These are phyloP conservation scores for Wickerhamiella occidentalis DNA, from an alignment of 805 yeast species.

Conservation along the genomic window DNA sequence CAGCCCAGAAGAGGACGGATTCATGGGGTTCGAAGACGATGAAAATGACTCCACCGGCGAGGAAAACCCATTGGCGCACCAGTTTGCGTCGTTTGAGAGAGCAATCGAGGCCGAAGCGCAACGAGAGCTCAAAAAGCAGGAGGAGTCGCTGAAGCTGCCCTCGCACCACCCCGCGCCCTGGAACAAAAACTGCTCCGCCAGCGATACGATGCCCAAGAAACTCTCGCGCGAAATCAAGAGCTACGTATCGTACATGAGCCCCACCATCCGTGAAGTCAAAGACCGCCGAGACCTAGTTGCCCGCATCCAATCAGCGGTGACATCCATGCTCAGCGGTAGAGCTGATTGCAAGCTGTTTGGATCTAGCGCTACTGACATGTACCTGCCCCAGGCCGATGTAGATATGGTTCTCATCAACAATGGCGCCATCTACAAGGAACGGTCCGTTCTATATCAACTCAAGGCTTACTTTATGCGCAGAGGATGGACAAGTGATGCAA, in stretches of 20 bases:
- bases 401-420: conserved; percentile 73
- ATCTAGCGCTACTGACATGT: conserved; percentile 84
- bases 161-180: conserved; percentile 11
- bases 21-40: conserved; percentile 14
- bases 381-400: conserved; percentile 89
- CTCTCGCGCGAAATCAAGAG: conserved; percentile 76
- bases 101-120: conserved; percentile 8
- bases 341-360: conserved; percentile 82
- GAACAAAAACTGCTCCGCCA: conserved; percentile 1
- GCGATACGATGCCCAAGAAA: background rate
- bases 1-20: conserved; percentile 6
- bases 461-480: conserved; percentile 54
- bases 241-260: conserved; percentile 75
- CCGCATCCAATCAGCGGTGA: conserved; percentile 42
- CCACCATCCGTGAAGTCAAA: conserved; percentile 59
- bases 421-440: conserved; percentile 37
- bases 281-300: conserved; percentile 54
- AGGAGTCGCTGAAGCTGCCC: conserved; percentile 10
- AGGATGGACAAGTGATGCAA: conserved; percentile 45
- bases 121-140: background rate
- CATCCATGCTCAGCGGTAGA: conserved; percentile 52
- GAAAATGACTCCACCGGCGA: background rate
- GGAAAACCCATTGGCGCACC: conserved; percentile 13
- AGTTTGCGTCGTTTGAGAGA: conserved; percentile 12
- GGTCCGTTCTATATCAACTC: conserved; percentile 57